Base-by-base conservation (phyloP, 1,284 basidiomycete species). In the Tilletia horrida region DNA sequence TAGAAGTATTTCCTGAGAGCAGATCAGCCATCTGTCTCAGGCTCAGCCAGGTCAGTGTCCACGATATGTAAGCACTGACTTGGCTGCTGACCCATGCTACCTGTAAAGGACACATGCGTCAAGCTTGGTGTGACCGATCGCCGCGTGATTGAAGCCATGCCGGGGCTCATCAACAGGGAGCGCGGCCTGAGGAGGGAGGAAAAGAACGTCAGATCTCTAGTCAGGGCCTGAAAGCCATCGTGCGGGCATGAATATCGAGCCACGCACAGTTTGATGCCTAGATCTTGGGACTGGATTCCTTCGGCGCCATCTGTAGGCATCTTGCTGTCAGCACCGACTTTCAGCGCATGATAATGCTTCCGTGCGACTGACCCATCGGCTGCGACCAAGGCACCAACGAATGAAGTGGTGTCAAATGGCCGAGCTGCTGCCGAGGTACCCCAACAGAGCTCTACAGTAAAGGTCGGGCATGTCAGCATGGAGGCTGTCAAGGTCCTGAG, bases 311-410 rank as follows among this genome's bases (percentile, higher is more conserved):
- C 50, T 25, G 18, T 7, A 27, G 25, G 6, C 18, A 13, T 16
- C 8, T 7, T 52, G n/a, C 11, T 52, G 6, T 52, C n/a, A 25
- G 50, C 50, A n/a, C 18, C 6, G 21, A 16, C 23, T 52, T 14
- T 52, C n/a, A 25, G 50, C 50, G 6, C 21, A 25, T 4, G 50
- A 52, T 13, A 27, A 21, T 13, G 50, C n/a, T 23, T 23, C 23
- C 11, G 14, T 4, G 16, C 16, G 21, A n/a, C 50, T 40, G 27
- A 59, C 31, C 55, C 8, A 59, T 8, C 8, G 55, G 27, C 27
- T 59, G 55, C 16, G 55, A 59, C 55, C 55, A 59, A 6, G 55
- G 55, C 27, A 59, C 55, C 16, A 59, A 21, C 0, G 29, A 25
- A 18, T 3, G 25, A 25, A 59, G 31, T 18, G 55, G 31, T 18